A percentile compares a stretch with the other conserved stretches of the same genome.
Evolutionary conservation across 2,329 filamentous ascomycete species (phyloP).

Genomic region (Elsinoe necatrix): DNA sequence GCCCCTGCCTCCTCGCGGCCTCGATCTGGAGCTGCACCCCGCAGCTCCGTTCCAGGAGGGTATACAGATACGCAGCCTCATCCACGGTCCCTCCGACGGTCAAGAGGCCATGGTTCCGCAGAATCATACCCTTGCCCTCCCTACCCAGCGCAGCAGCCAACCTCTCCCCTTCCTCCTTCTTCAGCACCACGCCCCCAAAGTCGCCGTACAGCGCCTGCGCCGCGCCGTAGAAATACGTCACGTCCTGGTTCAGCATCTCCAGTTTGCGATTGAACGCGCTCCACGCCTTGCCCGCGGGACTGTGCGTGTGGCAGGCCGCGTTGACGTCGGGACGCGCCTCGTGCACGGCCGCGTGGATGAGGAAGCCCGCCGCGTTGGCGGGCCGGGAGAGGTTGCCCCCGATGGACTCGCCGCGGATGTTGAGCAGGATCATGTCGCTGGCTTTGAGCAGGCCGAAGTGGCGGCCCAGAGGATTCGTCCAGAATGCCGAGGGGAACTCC

Average conservation of each 20-base stretch:
- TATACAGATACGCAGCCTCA: constrained; percentile 64
- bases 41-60: constrained; percentile 59
- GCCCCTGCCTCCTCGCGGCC: constrained; percentile 50
- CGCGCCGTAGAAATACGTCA: constrained; percentile 54
- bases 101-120: constrained; percentile 64
- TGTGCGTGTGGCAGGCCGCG: constrained; percentile 62
- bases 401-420: constrained; percentile 54
- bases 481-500: constrained; percentile 52
- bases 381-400: constrained; percentile 54
- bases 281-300: constrained; percentile 59
- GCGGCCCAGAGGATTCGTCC: constrained; percentile 59
- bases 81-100: constrained; percentile 65
- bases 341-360: constrained; percentile 63
- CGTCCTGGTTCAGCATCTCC: constrained; percentile 64
- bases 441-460: constrained; percentile 59
- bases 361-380: constrained; percentile 59
- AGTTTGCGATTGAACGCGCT: constrained; percentile 54
- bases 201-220: constrained; percentile 47
- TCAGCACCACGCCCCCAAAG: constrained; percentile 57
- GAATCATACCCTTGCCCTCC: constrained; percentile 54
- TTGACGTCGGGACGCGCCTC: constrained; percentile 57
- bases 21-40: constrained; percentile 60
- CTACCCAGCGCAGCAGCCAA: constrained; percentile 56
- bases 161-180: constrained; percentile 53
- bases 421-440: constrained; percentile 58